phyloP scores from a whole-genome alignment of 331 rosid species.

The Phaseolus coccineus region DNA sequence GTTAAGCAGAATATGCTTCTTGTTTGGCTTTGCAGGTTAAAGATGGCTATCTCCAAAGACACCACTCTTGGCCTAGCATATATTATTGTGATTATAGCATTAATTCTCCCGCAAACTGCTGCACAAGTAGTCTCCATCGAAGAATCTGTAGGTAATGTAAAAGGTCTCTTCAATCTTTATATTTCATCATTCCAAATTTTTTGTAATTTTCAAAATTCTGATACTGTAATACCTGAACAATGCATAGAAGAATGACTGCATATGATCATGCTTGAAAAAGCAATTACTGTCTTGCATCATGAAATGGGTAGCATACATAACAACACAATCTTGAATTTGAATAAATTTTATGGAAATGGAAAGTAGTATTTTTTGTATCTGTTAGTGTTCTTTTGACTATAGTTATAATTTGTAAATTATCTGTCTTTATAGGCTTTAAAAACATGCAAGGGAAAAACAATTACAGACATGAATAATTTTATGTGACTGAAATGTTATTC shows the following conservation, averaged over 20 bases:
- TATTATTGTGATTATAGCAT: constrained; percentile 41
- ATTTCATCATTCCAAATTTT: background rate
- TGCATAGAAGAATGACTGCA: background rate
- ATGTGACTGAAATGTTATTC: too few relatives aligned
- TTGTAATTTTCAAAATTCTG: background rate
- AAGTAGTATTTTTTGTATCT: too few relatives aligned
- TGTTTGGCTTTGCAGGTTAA: constrained; percentile 40
- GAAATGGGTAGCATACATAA: background rate
- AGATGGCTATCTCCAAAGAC: constrained; percentile 48
- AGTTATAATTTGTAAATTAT: too few relatives aligned
- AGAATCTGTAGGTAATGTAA: background rate
- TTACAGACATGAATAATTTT: too few relatives aligned
- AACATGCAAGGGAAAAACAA: too few relatives aligned
- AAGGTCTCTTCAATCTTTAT: background rate
- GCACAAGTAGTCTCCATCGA: constrained; percentile 38
- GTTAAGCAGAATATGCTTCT: background rate
- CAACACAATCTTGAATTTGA: background rate
- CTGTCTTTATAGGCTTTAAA: too few relatives aligned
- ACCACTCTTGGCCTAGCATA: constrained; percentile 12
- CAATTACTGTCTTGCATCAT: background rate
- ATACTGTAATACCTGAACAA: background rate
- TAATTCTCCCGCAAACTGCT: constrained; percentile 45
- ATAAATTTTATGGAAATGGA: too few relatives aligned
- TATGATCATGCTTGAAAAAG: background rate
- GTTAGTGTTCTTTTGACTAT: too few relatives aligned